Conservation (phyloP, 2,329 filamentous ascomycete species). For the Neonectria hederae region DNA sequence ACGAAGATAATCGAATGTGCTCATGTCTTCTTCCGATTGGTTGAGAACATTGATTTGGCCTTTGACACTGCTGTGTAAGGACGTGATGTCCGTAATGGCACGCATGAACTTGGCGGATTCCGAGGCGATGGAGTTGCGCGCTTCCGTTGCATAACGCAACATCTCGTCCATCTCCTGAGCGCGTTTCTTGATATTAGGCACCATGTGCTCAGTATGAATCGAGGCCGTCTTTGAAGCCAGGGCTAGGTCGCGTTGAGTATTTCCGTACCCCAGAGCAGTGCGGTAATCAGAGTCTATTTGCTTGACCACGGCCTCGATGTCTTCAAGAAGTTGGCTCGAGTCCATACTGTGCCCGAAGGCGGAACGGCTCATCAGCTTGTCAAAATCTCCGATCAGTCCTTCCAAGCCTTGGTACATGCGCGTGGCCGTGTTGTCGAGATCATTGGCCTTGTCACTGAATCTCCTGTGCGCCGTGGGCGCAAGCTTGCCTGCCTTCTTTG, state of each 20-base stretch:
- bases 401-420: slow-evolving; percentile 71
- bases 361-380: slow-evolving; percentile 65
- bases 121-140: slow-evolving; percentile 73
- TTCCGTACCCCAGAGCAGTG: slow-evolving; percentile 74
- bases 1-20: slow-evolving; percentile 82
- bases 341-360: slow-evolving; percentile 69
- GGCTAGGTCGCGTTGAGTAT: slow-evolving; percentile 67
- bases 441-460: slow-evolving; percentile 67
- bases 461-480: slow-evolving; percentile 66
- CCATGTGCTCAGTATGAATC: slow-evolving; percentile 69
- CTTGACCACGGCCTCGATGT: slow-evolving; percentile 85
- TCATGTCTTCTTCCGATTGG: slow-evolving; percentile 77
- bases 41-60: slow-evolving; percentile 76
- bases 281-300: slow-evolving; percentile 91
- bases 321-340: slow-evolving; percentile 75
- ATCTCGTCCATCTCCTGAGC: slow-evolving; percentile 70
- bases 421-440: slow-evolving; percentile 68
- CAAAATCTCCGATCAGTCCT: slow-evolving; percentile 69
- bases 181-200: slow-evolving; percentile 67
- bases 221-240: slow-evolving; percentile 72
- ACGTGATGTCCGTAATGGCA: slow-evolving; percentile 81
- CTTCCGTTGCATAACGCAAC: slow-evolving; percentile 66
- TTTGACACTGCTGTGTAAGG: slow-evolving; percentile 76
- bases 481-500: slow-evolving; percentile 75
- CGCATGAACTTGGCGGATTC: slow-evolving; percentile 81